Base-by-base conservation (phyloP, 208 protist species). In the Endotrypanum monterogeii region DNA sequence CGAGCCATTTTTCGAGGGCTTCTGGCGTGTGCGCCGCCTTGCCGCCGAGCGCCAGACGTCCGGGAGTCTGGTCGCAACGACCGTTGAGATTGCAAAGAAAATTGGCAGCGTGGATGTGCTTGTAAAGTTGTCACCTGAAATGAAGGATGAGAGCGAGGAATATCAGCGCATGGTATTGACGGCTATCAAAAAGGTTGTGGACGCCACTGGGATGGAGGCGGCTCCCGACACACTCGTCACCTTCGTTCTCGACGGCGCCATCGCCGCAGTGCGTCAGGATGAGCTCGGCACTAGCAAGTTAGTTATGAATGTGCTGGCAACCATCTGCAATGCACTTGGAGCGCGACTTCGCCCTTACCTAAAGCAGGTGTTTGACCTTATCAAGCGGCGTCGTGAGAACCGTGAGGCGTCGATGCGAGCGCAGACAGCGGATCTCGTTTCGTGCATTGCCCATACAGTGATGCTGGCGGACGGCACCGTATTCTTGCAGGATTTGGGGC, bases 101-200 rank as follows among this genome's bases (percentile, higher is more conserved):
- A 86, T 99, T 6, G 99, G 99, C 58, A 93, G 87, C 46, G 77
- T 89, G 0, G 91, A 99, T 52, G 97, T 99, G 32, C 78, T 99
- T 52, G 56, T 71, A 8, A 83, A 92, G 66, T 88, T 99, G 63
- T 97, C 99, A 23, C 90, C 96, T 23, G 92, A 99, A 62, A 98
- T 99, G 72, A 99, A 99, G 82, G 98, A 99, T 81, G 98, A 99
- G 76, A 96, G 89, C 37, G 98, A 99, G 83, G 85, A 95, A 52
- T 99, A 98, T 83, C 94, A 99, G 77, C 97, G 86, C 32, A 98
- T 99, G 94, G 95, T 98, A 6, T 89, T 99, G 62, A 94, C 97
- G 44, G 94, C 97, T 1, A 96, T 99, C 61, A 89, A 96, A 41
- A 92, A 94, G 46, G 84, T 98, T 16, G 84, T 98, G 28, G 72